phyloP scores from a whole-genome alignment of 2,329 filamentous ascomycete species.

The Scleromitrula shiraiana region DNA sequence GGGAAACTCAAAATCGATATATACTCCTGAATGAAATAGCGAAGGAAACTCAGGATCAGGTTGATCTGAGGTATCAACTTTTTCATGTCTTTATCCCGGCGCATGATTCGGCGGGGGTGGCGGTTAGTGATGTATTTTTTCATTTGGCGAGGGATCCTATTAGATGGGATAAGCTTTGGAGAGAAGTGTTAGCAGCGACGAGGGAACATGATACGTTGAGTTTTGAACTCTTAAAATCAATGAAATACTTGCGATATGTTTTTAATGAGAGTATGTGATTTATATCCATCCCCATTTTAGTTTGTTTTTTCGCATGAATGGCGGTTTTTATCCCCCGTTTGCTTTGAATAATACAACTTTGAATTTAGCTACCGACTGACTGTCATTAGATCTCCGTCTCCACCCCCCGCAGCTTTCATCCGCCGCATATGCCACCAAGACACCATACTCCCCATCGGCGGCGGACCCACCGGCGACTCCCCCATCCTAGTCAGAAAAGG shows the following conservation, averaged over 20 bases:
- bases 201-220: background rate
- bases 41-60: background rate
- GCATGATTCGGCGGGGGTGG: background rate
- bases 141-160: background rate
- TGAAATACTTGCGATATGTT: background rate
- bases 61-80: slow-evolving; percentile 1
- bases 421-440: background rate
- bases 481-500: background rate
- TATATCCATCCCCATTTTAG: too few relatives aligned
- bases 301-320: background rate
- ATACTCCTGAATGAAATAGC: slow-evolving; percentile 4
- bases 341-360: too few relatives aligned
- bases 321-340: too few relatives aligned
- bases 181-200: background rate
- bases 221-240: background rate
- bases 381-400: background rate
- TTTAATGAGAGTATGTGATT: background rate
- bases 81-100: background rate
- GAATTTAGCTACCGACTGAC: too few relatives aligned
- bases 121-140: background rate
- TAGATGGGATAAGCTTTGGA: background rate
- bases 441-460: background rate
- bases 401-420: background rate
- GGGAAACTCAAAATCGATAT: background rate
- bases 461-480: background rate